Conservation (phyloP, 371 early-diverging fungal genomes). For the Dentiscutata heterogama region DNA sequence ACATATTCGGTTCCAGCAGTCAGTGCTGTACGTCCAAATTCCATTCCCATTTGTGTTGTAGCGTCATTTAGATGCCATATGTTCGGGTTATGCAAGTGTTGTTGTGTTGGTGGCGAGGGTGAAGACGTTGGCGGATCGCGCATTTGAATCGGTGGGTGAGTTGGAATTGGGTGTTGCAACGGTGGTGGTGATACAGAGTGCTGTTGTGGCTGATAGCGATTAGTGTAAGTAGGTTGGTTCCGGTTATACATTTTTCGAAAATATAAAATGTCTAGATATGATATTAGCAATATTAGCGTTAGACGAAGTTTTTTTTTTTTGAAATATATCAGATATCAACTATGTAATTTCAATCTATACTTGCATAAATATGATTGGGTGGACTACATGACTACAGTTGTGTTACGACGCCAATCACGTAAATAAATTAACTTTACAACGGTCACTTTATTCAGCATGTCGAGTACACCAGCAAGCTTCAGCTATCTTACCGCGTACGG, state of each 20-base stretch:
- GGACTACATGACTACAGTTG: too few relatives aligned
- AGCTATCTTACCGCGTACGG: conserved; percentile 35
- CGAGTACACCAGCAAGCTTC: conserved; percentile 13
- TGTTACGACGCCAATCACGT: not conserved
- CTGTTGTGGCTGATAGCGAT: conserved; percentile 17
- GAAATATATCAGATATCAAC: not conserved
- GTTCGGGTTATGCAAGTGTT: conserved; percentile 53
- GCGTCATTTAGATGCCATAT: conserved; percentile 72
- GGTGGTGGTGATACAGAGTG: conserved; percentile 65
- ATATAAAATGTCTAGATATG: too few relatives aligned
- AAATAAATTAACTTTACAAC: not conserved
- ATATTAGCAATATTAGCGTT: too few relatives aligned
- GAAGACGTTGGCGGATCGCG: conserved; percentile 62
- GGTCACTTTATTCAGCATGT: not conserved
- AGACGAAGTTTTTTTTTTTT: not conserved
- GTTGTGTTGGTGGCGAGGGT: conserved; percentile 52
- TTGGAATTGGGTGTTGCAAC: conserved; percentile 76
- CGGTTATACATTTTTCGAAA: conserved; percentile 8
- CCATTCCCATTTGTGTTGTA: conserved; percentile 95
- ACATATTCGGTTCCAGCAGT: conserved; percentile 90
- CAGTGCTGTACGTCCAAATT: conserved; percentile 93
- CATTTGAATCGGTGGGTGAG: conserved; percentile 74
- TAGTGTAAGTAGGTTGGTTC: not conserved
- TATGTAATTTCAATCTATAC: not conserved
- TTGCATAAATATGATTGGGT: not conserved